A percentile compares a stretch with the other conserved stretches of the same genome.
These are phyloP conservation scores for Podochytrium sp. DNA, from an alignment of 192 early-diverging fungal species.

Conservation along the genomic window DNA sequence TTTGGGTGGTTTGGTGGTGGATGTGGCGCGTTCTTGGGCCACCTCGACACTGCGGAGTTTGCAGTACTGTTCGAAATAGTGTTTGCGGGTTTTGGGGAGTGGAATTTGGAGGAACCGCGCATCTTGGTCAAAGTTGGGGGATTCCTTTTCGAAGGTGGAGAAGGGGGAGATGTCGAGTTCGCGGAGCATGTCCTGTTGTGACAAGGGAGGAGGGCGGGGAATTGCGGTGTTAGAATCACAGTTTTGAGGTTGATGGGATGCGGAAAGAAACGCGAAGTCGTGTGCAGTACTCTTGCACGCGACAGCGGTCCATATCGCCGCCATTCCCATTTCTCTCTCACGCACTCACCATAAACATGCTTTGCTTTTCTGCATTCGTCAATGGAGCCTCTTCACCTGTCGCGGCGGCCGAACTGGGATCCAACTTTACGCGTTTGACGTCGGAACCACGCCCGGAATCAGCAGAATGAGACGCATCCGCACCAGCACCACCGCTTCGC, in stretches of 20 bases:
- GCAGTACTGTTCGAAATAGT: slow-evolving; percentile 77
- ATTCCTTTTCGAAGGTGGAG: slow-evolving; percentile 74
- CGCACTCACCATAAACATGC: slow-evolving; percentile 28
- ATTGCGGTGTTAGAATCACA: too few relatives aligned
- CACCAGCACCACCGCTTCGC: not conserved
- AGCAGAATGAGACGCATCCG: not conserved
- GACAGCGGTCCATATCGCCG: too few relatives aligned
- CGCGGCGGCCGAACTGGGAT: too few relatives aligned
- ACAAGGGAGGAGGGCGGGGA: not conserved
- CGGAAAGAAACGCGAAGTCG: not conserved
- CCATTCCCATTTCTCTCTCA: too few relatives aligned
- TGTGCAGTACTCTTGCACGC: too few relatives aligned
- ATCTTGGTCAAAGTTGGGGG: slow-evolving; percentile 68
- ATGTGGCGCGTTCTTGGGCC: slow-evolving; percentile 45
- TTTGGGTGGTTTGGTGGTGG: slow-evolving; percentile 41
- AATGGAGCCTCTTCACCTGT: not conserved
- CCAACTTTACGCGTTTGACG: not conserved
- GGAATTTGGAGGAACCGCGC: slow-evolving; percentile 49
- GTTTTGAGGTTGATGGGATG: too few relatives aligned
- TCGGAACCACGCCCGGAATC: not conserved
- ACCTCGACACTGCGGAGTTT: slow-evolving; percentile 60
- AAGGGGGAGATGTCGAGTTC: slow-evolving; percentile 78
- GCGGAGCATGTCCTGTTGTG: slow-evolving; percentile 54
- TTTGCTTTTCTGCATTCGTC: slow-evolving; percentile 37
- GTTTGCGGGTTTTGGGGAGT: slow-evolving; percentile 59